Conservation (phyloP, 2,329 filamentous ascomycete genomes). For the Coleophoma eucalyptorum region DNA sequence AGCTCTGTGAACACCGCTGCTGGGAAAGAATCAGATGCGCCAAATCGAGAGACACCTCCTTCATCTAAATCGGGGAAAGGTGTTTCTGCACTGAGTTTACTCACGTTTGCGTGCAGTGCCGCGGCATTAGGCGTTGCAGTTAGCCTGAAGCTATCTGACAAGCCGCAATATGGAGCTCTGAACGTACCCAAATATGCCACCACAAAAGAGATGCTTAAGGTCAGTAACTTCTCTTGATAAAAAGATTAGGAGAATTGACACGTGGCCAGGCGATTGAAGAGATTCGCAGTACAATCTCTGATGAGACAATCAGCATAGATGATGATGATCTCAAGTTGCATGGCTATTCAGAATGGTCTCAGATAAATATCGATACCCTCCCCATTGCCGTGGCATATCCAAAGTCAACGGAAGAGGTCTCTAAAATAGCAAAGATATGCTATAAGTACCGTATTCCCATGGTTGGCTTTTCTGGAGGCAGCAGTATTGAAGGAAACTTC, state of each 20-base stretch:
- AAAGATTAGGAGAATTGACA: not conserved
- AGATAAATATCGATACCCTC: constrained; percentile 51
- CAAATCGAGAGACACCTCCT: too few species aligned
- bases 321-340: constrained; percentile 55
- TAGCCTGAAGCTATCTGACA: constrained; percentile 63
- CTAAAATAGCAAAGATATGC: constrained; percentile 63
- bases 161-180: too few species aligned
- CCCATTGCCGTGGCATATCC: constrained; percentile 62
- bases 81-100: too few species aligned
- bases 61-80: too few species aligned
- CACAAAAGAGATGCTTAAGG: constrained; percentile 9
- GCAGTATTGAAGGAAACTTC: constrained; percentile 85
- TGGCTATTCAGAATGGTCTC: constrained; percentile 63
- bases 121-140: constrained; percentile 62
- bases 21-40: too few species aligned
- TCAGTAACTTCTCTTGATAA: not conserved
- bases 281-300: constrained; percentile 14
- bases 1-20: too few species aligned
- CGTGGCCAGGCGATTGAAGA: constrained; percentile 11
- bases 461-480: constrained; percentile 71
- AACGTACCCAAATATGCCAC: constrained; percentile 19
- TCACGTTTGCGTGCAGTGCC: not conserved
- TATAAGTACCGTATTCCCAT: constrained; percentile 76
- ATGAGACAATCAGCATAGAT: constrained; percentile 58
- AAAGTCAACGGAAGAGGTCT: constrained; percentile 56